Evolutionary conservation across 805 yeast species (phyloP).

Genomic region (Blastobotrys terrestris): DNA sequence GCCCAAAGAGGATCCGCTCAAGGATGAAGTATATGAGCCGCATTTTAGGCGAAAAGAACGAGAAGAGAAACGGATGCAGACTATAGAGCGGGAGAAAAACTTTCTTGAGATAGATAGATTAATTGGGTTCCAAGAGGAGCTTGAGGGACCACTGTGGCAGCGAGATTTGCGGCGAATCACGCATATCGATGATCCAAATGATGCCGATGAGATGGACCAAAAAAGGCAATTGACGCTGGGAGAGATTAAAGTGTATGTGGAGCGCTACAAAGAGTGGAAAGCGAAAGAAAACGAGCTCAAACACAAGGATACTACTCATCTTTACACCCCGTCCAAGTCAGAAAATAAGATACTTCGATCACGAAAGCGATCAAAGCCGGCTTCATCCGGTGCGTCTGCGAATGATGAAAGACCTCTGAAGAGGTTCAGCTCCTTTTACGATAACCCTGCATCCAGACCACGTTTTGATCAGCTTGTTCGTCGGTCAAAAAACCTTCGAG

Average conservation of each 20-base stretch:
- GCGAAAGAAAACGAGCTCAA: background rate
- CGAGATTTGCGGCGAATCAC: conserved; percentile 43
- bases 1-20: conserved; percentile 38
- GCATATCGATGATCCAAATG: conserved; percentile 40
- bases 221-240: conserved; percentile 49
- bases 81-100: conserved; percentile 47
- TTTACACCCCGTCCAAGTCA: background rate
- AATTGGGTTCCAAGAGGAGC: conserved; percentile 36
- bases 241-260: conserved; percentile 37
- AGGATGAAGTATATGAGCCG: conserved; percentile 37
- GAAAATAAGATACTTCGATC: background rate
- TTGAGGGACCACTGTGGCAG: conserved; percentile 44
- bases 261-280: conserved; percentile 21
- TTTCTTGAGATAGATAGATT: conserved; percentile 51
- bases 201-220: conserved; percentile 43
- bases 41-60: conserved; percentile 57
- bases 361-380: background rate
- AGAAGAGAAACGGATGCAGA: conserved; percentile 56
- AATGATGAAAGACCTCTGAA: conserved; percentile 1
- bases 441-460: conserved; percentile 9
- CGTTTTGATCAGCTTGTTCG: conserved; percentile 16
- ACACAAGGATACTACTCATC: background rate
- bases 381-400: background rate
- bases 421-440: conserved; percentile 10
- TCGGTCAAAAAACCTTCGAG: conserved; percentile 8